phyloP scores from a whole-genome alignment of 306 rosid species.

The Cicer yamashitae region DNA sequence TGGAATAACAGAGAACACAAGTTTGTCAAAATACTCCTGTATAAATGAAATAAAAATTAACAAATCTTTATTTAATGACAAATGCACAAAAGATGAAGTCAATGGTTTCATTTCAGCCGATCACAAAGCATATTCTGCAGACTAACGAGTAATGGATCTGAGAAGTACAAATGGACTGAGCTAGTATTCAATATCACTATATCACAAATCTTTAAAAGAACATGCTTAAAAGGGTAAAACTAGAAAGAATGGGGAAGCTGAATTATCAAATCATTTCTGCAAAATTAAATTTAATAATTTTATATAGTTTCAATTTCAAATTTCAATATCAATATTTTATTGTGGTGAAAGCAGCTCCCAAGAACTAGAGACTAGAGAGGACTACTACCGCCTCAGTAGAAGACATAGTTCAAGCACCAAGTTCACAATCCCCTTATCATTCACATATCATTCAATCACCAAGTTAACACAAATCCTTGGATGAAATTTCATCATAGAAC shows the following conservation, averaged over 20 bases:
- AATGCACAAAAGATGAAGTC: not conserved
- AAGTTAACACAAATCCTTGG: conserved; percentile 16
- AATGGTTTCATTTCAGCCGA: not conserved
- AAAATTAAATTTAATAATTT: not conserved
- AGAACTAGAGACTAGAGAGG: not conserved
- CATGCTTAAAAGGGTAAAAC: not conserved
- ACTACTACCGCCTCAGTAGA: not conserved
- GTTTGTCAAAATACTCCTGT: not conserved
- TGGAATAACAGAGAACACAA: conserved; percentile 18
- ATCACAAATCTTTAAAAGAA: not conserved
- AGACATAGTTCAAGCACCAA: not conserved
- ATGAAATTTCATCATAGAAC: conserved; percentile 28
- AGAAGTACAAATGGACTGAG: not conserved
- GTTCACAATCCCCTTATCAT: not conserved
- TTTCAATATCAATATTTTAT: conserved; percentile 1
- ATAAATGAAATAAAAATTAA: not conserved
- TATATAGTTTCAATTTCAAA: not conserved
- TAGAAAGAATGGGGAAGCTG: not conserved
- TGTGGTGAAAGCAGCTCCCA: not conserved
- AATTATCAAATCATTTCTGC: not conserved
- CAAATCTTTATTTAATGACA: not conserved
- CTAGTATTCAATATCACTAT: conserved; percentile 6
- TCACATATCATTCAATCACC: conserved; percentile 9
- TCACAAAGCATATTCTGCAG: not conserved
- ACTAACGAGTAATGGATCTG: not conserved